These are phyloP conservation scores for Knufia petricola DNA, from an alignment of 2,329 filamentous ascomycete genomes.

Conservation along the genomic window DNA sequence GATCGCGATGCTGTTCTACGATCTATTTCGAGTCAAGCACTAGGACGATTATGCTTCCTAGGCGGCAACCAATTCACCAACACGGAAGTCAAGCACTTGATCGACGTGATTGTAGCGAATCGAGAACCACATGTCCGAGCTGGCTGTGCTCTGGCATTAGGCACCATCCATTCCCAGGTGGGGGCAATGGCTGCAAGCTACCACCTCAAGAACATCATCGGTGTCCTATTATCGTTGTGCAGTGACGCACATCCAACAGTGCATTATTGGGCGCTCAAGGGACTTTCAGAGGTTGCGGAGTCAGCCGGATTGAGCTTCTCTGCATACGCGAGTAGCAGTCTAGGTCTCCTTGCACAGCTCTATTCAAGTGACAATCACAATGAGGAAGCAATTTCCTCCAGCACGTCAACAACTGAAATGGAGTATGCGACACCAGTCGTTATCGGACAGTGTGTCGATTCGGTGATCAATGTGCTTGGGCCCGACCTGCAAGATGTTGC, in stretches of 20 bases:
- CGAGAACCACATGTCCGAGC: constrained; percentile 86
- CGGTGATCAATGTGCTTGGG: constrained; percentile 91
- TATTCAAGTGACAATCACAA: constrained; percentile 91
- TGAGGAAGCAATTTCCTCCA: constrained; percentile 64
- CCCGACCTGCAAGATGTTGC: constrained; percentile 88
- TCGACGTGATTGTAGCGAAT: constrained; percentile 90
- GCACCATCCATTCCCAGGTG: constrained; percentile 87
- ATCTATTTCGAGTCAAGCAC: constrained; percentile 70
- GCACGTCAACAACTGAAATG: constrained; percentile 83
- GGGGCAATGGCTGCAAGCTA: constrained; percentile 96
- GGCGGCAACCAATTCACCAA: constrained; percentile 86
- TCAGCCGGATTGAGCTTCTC: constrained; percentile 89
- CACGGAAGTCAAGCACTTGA: constrained; percentile 76
- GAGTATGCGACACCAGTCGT: constrained; percentile 73
- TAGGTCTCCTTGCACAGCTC: constrained; percentile 88
- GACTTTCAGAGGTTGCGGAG: constrained; percentile 74
- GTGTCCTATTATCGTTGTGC: constrained; percentile 93
- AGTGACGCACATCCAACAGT: constrained; percentile 92
- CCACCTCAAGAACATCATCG: constrained; percentile 93
- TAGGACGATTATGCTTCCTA: constrained; percentile 73
- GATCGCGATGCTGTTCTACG: constrained; percentile 80
- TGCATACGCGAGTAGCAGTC: constrained; percentile 75
- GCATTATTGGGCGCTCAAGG: constrained; percentile 93
- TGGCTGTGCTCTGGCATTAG: constrained; percentile 86
- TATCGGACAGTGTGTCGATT: constrained; percentile 80